These are phyloP conservation scores for Fremontodendron californicum DNA, from an alignment of 345 rosid species.

Conservation along the genomic window DNA sequence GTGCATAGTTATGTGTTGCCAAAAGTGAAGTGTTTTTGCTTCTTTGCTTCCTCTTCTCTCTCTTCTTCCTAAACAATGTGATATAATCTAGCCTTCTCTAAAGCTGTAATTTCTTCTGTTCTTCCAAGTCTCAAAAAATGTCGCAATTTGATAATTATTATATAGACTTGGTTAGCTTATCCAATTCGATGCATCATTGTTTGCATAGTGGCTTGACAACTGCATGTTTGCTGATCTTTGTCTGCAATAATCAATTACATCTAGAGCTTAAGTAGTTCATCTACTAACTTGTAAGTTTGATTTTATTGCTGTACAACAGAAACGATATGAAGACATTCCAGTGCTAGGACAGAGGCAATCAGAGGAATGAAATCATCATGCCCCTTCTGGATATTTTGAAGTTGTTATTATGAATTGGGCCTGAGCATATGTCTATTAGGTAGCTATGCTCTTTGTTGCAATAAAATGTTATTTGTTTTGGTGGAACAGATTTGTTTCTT, in stretches of 20 bases:
- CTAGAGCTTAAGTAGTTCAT: slow-evolving; percentile 6
- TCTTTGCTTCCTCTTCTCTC: not conserved
- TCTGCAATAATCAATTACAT: not conserved
- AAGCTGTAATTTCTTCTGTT: not conserved
- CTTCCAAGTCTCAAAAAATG: not conserved
- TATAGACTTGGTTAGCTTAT: not conserved
- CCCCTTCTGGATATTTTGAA: slow-evolving; percentile 6
- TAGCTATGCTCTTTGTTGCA: slow-evolving; percentile 16
- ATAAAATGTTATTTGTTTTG: slow-evolving; percentile 11
- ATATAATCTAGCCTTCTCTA: not conserved
- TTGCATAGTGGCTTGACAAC: not conserved
- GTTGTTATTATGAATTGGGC: not conserved
- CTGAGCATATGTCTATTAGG: slow-evolving; percentile 6
- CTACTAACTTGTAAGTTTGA: not conserved
- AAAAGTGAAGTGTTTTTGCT: not conserved
- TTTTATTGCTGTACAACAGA: slow-evolving; percentile 39
- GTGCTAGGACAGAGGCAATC: slow-evolving; percentile 85
- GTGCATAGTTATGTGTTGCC: not conserved
- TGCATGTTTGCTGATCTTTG: not conserved
- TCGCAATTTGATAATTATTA: not conserved
- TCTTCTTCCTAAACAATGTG: not conserved
- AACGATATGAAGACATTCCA: slow-evolving; percentile 83
- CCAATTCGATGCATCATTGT: not conserved
- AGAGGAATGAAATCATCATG: slow-evolving; percentile 42
- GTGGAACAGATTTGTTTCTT: slow-evolving; percentile 1